Conservation (phyloP, 2,329 filamentous ascomycete species). For the Xylaria digitata region DNA sequence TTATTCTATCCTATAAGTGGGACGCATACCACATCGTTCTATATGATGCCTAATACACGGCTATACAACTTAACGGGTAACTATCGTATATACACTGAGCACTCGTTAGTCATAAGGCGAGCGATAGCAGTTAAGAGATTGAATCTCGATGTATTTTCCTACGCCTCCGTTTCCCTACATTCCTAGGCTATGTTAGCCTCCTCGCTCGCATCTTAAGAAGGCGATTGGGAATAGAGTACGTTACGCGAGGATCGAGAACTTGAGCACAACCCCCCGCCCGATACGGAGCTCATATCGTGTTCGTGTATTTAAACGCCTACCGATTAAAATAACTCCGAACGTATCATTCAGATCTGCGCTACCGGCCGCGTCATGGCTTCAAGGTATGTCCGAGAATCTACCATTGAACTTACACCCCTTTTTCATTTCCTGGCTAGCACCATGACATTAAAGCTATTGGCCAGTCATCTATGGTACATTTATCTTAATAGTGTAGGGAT, state of each 20-base stretch:
- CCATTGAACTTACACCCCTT: not conserved
- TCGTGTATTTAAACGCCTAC: not conserved
- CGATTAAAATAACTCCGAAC: slow-evolving; percentile 4
- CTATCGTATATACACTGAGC: too few species aligned
- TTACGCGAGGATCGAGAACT: too few species aligned
- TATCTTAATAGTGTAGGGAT: too few species aligned
- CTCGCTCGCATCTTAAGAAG: too few species aligned
- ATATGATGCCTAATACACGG: not conserved
- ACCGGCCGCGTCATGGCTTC: slow-evolving; percentile 15
- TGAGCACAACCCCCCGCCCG: not conserved
- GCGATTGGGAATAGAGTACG: not conserved
- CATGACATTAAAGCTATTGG: too few species aligned
- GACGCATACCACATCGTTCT: not conserved
- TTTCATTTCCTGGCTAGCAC: not conserved
- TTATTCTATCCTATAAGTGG: not conserved
- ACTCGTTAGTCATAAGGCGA: not conserved
- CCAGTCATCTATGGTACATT: too few species aligned
- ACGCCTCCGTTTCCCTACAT: not conserved
- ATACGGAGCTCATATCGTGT: slow-evolving; percentile 3
- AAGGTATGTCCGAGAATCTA: not conserved
- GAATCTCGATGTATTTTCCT: not conserved
- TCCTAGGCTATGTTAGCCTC: not conserved
- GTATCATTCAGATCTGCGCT: slow-evolving; percentile 9
- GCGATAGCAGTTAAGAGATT: not conserved
- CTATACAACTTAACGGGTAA: not conserved